Base-by-base conservation (phyloP, 2,329 filamentous ascomycete genomes). In the Claviceps monticola region DNA sequence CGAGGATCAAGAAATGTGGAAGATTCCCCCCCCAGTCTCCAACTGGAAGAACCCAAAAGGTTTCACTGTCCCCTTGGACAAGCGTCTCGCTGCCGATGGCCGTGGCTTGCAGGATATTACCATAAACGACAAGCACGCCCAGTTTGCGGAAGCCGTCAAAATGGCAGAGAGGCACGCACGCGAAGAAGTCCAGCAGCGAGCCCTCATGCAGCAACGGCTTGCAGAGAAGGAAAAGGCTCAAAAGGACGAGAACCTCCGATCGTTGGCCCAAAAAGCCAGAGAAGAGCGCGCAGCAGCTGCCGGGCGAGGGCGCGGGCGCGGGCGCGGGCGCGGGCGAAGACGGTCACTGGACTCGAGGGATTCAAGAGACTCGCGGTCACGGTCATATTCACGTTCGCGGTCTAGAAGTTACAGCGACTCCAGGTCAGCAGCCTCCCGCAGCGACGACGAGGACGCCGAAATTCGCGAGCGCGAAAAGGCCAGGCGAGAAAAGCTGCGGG, bases 11-110 rank as follows among this genome's bases (percentile, higher is more conserved):
- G 93, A 97, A 67, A 88, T 87, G 54, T 98, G 93, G 93, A 89
- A 84, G 62, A 96, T 81, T 42, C 78, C 75, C 0, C 89, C 91
- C 2, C 87, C 91, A 0, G 84, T 98, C 2, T 95, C 88, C 19
- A 97, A 97, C 68, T 98, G 93, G 93, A 98, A 98, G 78, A 98
- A 98, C 66, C 88, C 91, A 1, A 97, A 97, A 72, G 93, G 93
- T 61, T 98, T 95, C 64, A 98, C 93, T 0, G 88, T 98, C 1
- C 88, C 93, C 0, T 69, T 98, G 49, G 93, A 98, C 67, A 98
- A 98, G 73, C 84, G 93, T 64, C 71, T 98, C 59, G 93, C 93
- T 17, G 91, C 93, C 8, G 91, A 97, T 66, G 93, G 93, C 13
- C 79, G 93, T 61, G 88, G 88, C 0, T 66, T 98, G 56, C 89